Conservation (phyloP, 1,139 yeast species). For the Yamadazyma diospyri region DNA sequence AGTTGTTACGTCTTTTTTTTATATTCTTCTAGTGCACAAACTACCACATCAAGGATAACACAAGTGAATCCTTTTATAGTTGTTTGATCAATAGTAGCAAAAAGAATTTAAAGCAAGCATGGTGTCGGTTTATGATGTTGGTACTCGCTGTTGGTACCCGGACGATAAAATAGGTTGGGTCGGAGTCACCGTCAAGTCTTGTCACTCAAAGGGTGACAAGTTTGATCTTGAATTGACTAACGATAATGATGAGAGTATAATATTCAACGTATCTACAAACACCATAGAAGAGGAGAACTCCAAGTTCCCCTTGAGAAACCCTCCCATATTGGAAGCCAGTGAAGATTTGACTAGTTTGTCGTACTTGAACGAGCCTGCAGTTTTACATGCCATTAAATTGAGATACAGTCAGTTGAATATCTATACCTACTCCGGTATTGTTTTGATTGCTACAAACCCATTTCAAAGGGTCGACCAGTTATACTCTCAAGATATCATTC, state of each 20-base stretch:
- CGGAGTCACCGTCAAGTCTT: slow-evolving; percentile 72
- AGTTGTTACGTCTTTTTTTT: too few species aligned
- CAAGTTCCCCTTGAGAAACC: slow-evolving; percentile 78
- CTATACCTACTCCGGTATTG: slow-evolving; percentile 96
- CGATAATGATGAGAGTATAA: slow-evolving; percentile 53
- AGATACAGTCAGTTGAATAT: slow-evolving; percentile 87
- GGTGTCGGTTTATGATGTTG: slow-evolving; percentile 25
- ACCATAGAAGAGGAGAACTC: slow-evolving; percentile 47
- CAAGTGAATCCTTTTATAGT: too few species aligned
- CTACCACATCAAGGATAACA: too few species aligned
- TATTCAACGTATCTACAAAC: slow-evolving; percentile 53
- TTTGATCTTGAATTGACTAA: slow-evolving; percentile 57
- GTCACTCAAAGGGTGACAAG: slow-evolving; percentile 46
- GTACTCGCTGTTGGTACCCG: slow-evolving; percentile 92
- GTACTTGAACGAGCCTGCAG: slow-evolving; percentile 94
- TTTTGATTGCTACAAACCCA: slow-evolving; percentile 93
- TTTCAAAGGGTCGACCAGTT: slow-evolving; percentile 89
- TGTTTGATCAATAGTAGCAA: too few species aligned
- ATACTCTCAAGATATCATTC: slow-evolving; percentile 88
- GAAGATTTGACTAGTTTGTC: slow-evolving; percentile 92
- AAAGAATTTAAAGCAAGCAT: too few species aligned
- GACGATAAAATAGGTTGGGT: slow-evolving; percentile 88
- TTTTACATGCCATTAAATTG: slow-evolving; percentile 86
- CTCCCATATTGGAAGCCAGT: slow-evolving; percentile 89
- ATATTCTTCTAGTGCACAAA: too few species aligned